Evolutionary conservation across 805 yeast genomes (phyloP).

Genomic region (Pichia scutulata): DNA sequence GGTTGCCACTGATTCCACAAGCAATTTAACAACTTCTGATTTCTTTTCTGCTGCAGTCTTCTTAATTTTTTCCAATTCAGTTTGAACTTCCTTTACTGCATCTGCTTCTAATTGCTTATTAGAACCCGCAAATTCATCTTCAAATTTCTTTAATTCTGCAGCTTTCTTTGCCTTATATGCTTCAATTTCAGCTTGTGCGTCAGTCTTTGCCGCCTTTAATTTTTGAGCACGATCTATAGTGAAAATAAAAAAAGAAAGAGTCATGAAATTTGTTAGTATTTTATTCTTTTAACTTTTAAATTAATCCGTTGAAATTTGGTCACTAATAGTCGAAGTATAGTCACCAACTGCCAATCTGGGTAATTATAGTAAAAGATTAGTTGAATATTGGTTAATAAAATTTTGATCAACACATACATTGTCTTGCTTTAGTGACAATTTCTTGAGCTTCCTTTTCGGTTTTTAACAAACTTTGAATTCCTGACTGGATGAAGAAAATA

Average conservation of each 20-base stretch:
- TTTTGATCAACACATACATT: slow-evolving; percentile 40
- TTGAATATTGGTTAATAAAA: background rate
- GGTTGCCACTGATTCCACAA: slow-evolving; percentile 69
- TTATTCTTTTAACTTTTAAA: background rate
- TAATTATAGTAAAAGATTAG: background rate
- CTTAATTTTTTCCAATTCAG: slow-evolving; percentile 61
- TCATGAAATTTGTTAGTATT: slow-evolving; percentile 11
- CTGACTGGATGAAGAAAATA: slow-evolving; percentile 20
- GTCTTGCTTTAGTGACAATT: slow-evolving; percentile 87
- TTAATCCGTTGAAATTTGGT: background rate
- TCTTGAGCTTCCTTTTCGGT: slow-evolving; percentile 98
- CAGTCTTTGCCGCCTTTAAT: slow-evolving; percentile 88
- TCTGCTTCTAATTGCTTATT: slow-evolving; percentile 71
- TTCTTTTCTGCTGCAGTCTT: slow-evolving; percentile 57
- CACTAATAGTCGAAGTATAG: too few relatives aligned
- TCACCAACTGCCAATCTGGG: background rate
- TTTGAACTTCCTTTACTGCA: slow-evolving; percentile 67
- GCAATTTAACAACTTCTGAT: slow-evolving; percentile 58
- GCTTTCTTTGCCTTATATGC: slow-evolving; percentile 82
- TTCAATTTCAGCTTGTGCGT: slow-evolving; percentile 84
- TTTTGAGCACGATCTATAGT: slow-evolving; percentile 64
- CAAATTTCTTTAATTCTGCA: slow-evolving; percentile 65
- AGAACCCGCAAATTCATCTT: slow-evolving; percentile 63
- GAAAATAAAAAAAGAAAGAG: background rate
- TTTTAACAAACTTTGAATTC: slow-evolving; percentile 64